Evolutionary conservation across 2,329 filamentous ascomycete genomes (phyloP), one percentile per base, ranked within the genome.

Genomic region (Escovopsis sp.): DNA sequence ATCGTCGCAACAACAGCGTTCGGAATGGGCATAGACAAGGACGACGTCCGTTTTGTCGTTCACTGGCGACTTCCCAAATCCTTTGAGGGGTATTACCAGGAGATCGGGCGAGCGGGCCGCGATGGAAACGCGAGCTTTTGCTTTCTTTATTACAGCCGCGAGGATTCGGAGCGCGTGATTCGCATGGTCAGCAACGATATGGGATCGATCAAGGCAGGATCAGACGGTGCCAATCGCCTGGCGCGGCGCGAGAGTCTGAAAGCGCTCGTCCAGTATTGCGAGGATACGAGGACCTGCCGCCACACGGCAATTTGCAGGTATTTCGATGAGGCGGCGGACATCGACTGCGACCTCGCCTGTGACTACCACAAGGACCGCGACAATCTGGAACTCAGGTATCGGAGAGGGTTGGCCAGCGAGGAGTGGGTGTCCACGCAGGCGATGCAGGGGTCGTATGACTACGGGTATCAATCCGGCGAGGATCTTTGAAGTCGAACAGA

Each of bases 11-110:
- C 88, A 0, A 96, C 85, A 2, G 88, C 88, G 0, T 96, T 96
- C 49, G 88, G 88, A 3, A 96, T 96, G 88, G 88, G 88, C 18
- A 94, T 96, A 43, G 87, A 96, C 56, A 94, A 94, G 56, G 76
- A 90, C 35, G 80, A 93, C 46, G 88, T 96, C 10, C 80, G 88
- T 3, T 94, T 94, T 48, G 87, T 96, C 1, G 76, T 90, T 2
- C 88, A 96, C 57, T 96, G 88, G 86, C 81, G 85, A 39, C 69
- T 94, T 9, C 84, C 88, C 9, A 92, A 93, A 51, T 90, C 81
- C 3, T 94, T 96, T 52, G 88, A 96, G 54, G 85, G 87, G 1
- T 94, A 90, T 52, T 94, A 94, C 49, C 88, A 96, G 58, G 88
- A 96, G 65, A 87, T 85, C 2, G 88, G 88, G 0, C 79, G 88